These are phyloP conservation scores for Eutrema yunnanense DNA, from an alignment of 345 rosid genomes.

Conservation along the genomic window DNA sequence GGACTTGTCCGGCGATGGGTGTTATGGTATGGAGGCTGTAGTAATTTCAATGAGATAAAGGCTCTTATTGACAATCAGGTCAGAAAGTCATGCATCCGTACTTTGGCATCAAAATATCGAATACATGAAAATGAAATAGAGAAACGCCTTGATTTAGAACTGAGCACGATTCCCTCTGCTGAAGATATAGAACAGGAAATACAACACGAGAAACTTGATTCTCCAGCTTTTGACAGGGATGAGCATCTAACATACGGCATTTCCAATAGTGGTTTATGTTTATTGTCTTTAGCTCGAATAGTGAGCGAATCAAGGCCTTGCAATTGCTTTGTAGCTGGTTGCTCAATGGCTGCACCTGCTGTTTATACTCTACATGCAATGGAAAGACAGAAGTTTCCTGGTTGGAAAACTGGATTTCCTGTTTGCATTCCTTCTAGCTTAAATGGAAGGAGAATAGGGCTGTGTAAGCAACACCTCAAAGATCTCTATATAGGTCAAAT, in stretches of 20 bases:
- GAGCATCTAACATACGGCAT: slow-evolving; percentile 67
- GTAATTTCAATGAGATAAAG: slow-evolving; percentile 65
- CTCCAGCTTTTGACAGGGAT: slow-evolving; percentile 38
- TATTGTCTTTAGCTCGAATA: slow-evolving; percentile 64
- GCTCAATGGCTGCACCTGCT: slow-evolving; percentile 57
- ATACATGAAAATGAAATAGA: slow-evolving; percentile 65
- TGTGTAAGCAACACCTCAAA: slow-evolving; percentile 66
- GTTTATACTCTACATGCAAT: slow-evolving; percentile 78
- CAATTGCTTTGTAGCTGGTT: slow-evolving; percentile 69
- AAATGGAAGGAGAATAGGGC: slow-evolving; percentile 68
- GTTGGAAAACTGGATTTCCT: slow-evolving; percentile 90
- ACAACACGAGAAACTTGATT: slow-evolving; percentile 32
- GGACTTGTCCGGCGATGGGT: slow-evolving; percentile 71
- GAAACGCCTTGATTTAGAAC: slow-evolving; percentile 59
- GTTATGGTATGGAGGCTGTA: slow-evolving; percentile 58
- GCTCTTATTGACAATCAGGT: slow-evolving; percentile 43
- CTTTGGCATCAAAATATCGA: slow-evolving; percentile 75
- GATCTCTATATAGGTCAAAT: slow-evolving; percentile 66
- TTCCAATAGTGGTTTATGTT: slow-evolving; percentile 53
- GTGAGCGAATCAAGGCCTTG: slow-evolving; percentile 70
- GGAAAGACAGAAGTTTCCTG: slow-evolving; percentile 92
- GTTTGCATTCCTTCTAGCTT: slow-evolving; percentile 78
- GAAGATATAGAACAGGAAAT: slow-evolving; percentile 50
- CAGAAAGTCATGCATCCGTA: slow-evolving; percentile 76
- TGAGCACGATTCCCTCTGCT: slow-evolving; percentile 48